A percentile compares a stretch with the other conserved stretches of the same genome.
Conservation (phyloP, 1,284 basidiomycete species). For the Phlebopus sp. region DNA sequence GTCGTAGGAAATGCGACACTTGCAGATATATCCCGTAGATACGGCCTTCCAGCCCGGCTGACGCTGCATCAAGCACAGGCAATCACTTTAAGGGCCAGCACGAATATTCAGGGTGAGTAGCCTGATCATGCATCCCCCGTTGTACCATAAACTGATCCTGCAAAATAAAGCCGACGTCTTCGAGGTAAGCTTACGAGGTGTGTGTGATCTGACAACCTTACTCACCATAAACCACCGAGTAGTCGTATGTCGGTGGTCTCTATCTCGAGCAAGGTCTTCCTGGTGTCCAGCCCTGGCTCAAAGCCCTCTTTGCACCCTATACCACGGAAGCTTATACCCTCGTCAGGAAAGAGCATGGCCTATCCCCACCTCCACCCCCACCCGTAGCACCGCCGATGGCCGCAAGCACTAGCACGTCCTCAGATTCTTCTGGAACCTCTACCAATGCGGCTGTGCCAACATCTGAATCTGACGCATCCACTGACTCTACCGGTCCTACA, state of each 20-base stretch:
- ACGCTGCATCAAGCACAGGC: conserved; percentile 67
- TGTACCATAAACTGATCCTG: conserved; percentile 6
- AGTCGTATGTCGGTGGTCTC: conserved; percentile 75
- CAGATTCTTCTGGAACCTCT: conserved; percentile 9
- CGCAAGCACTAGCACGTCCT: conserved; percentile 25
- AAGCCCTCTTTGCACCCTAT: conserved; percentile 60
- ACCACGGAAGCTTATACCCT: conserved; percentile 54
- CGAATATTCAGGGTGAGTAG: conserved; percentile 62
- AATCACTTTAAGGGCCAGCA: conserved; percentile 61
- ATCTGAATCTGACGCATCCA: conserved; percentile 1
- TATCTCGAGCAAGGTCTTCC: conserved; percentile 65
- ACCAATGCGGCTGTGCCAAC: not conserved
- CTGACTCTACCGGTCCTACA: not conserved
- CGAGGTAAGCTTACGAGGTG: conserved; percentile 47
- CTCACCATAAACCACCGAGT: conserved; percentile 4
- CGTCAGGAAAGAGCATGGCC: conserved; percentile 62
- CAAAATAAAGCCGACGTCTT: conserved; percentile 62
- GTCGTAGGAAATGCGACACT: conserved; percentile 72
- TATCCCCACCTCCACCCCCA: conserved; percentile 37
- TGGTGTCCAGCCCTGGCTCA: conserved; percentile 55
- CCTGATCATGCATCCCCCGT: not conserved
- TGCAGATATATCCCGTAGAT: conserved; percentile 62
- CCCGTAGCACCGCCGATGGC: conserved; percentile 9
- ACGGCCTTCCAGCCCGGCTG: conserved; percentile 57
- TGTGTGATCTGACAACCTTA: conserved; percentile 2